Evolutionary conservation across 2,329 filamentous ascomycete genomes (phyloP), one percentile per base, ranked within the genome.

Genomic region (Cladophialophora psammophila): DNA sequence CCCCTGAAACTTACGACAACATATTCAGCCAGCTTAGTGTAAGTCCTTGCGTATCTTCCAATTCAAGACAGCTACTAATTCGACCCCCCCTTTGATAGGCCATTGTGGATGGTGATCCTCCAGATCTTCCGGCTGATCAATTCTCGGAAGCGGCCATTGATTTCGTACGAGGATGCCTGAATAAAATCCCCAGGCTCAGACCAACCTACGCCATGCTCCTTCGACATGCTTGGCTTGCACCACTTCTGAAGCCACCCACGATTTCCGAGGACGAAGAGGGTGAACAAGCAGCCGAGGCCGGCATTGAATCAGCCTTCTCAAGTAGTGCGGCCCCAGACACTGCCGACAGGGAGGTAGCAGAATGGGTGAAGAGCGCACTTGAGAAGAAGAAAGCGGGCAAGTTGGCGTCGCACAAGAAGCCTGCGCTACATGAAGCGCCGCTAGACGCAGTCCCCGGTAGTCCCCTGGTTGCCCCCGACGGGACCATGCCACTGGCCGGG

Each of bases 11-110:
- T 1, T 98, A 96, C 72, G 95, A 94, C 77, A 98, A 97, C 76
- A 99, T 99, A 72, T 98, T 99, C 83, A 96, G 93, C 75, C 95
- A 99, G 77, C 84, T 99, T 38, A 96, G 91, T 75, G 95, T 98
- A 85, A 89, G 94, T 88, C 15, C 40, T 56, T 63, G 31, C 15
- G n/a, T 26, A 26, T 31, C 31, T 55, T 12, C n/a, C 31, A 5
- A 55, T 36, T 8, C 8, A 8, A 54, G 8, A 5, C 53, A 55
- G n/a, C 35, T 55, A 31, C 31, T 36, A 55, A 36, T 8, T 34
- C 34, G 13, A 34, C 31, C 50, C 31, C 56, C 15, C 32, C 1
- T 9, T 9, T 36, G 32, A n/a, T 72, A 99, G 95, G 95, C 95
- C 64, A 99, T 99, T 76, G 95, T 99, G 40, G 93, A 98, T 77